Evolutionary conservation across 345 rosid species (phyloP).

Genomic region (Laguncularia racemosa): DNA sequence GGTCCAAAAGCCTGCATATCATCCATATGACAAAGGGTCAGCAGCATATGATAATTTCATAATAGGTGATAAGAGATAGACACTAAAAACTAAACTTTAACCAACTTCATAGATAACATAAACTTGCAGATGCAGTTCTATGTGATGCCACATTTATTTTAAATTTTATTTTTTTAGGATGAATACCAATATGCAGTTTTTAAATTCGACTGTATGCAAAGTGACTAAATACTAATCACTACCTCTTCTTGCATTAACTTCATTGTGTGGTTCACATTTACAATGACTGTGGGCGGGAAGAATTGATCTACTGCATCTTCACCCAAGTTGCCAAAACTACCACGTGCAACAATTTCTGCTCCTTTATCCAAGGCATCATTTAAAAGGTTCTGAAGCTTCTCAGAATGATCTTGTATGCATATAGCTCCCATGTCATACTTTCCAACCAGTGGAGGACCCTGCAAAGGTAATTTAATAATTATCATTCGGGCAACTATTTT

Average conservation of each 20-base stretch:
- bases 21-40: conserved; percentile 1
- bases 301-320: conserved; percentile 96
- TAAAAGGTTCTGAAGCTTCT: conserved; percentile 74
- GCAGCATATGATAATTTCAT: background rate
- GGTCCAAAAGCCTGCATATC: conserved; percentile 88
- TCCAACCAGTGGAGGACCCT: conserved; percentile 94
- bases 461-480: conserved; percentile 13
- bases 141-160: background rate
- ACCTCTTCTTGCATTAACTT: conserved; percentile 99
- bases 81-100: no score
- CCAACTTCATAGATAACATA: background rate
- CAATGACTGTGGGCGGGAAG: conserved; percentile 85
- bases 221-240: conserved; percentile 5
- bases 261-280: conserved; percentile 81
- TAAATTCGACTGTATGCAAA: background rate
- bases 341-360: conserved; percentile 81
- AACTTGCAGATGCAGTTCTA: background rate
- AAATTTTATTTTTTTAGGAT: no score
- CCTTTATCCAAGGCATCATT: conserved; percentile 88
- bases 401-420: conserved; percentile 92
- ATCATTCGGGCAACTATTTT: no score
- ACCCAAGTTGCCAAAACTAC: conserved; percentile 88
- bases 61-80: background rate
- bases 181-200: no score
- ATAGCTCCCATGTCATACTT: conserved; percentile 98